These are phyloP conservation scores for Echeveria elegans DNA, from an alignment of 164 flowering plant genomes.

Conservation along the genomic window DNA sequence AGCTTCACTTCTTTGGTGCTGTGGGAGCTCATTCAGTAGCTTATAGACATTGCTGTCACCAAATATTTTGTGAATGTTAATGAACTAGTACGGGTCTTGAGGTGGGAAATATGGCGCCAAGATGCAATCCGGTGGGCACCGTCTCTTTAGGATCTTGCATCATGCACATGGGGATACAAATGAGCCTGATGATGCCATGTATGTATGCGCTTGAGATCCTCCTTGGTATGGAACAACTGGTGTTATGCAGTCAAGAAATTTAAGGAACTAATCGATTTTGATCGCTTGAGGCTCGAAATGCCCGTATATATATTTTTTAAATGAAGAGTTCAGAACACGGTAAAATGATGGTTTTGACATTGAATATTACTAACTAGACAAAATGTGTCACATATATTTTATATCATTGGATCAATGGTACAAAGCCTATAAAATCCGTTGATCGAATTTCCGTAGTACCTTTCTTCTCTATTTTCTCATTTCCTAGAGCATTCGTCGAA, in stretches of 20 bases:
- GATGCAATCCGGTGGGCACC: slow-evolving; percentile 65
- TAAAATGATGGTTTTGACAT: neutral
- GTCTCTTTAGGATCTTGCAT: slow-evolving; percentile 70
- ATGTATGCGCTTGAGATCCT: neutral
- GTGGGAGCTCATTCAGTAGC: slow-evolving; percentile 64
- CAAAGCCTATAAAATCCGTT: neutral
- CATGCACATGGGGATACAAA: slow-evolving; percentile 77
- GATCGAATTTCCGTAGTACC: neutral
- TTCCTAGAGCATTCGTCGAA: neutral
- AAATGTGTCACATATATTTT: neutral
- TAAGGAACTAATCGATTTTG: neutral
- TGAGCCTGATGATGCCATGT: slow-evolving; percentile 48
- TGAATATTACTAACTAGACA: neutral
- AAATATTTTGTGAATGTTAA: slow-evolving; percentile 68
- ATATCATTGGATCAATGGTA: neutral
- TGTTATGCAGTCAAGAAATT: neutral
- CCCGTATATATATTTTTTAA: neutral
- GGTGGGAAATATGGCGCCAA: slow-evolving; percentile 74
- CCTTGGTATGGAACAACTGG: neutral
- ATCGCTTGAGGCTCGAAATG: neutral
- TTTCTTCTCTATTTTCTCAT: neutral
- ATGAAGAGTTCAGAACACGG: neutral
- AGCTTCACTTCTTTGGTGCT: slow-evolving; percentile 71
- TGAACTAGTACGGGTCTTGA: slow-evolving; percentile 68
- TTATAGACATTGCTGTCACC: slow-evolving; percentile 78